Conservation (phyloP, 371 early-diverging fungal genomes). For the Actinomortierella ambigua region DNA sequence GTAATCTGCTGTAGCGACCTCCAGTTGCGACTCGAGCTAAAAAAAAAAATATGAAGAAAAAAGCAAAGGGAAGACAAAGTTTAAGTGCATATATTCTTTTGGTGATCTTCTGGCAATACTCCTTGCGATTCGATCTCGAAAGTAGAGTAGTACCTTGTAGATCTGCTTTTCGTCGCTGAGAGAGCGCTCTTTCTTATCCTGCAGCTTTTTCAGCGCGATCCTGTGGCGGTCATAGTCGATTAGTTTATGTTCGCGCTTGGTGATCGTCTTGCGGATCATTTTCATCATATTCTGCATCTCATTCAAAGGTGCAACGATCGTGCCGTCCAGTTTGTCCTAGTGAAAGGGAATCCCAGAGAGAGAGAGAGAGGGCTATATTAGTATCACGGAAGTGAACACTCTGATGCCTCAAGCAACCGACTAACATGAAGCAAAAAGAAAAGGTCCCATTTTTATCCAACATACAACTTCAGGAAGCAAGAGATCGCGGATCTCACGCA, state of each 20-base stretch:
- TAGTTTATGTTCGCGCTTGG: slow-evolving; percentile 83
- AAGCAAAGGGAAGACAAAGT: not conserved
- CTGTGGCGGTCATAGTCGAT: slow-evolving; percentile 86
- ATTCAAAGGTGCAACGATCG: slow-evolving; percentile 69
- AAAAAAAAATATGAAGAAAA: not conserved
- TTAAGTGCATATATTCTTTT: not conserved
- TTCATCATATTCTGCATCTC: slow-evolving; percentile 73
- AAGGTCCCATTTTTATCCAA: not conserved
- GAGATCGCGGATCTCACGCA: slow-evolving; percentile 64
- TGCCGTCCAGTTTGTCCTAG: slow-evolving; percentile 72
- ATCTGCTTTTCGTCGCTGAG: slow-evolving; percentile 77
- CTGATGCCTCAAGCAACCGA: not conserved
- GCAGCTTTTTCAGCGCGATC: slow-evolving; percentile 66
- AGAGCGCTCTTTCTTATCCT: slow-evolving; percentile 66
- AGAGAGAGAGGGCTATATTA: too few species aligned
- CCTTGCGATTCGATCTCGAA: not conserved
- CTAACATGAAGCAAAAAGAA: not conserved
- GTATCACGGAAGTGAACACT: too few species aligned
- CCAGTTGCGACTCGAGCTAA: slow-evolving; percentile 65
- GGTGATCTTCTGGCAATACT: not conserved
- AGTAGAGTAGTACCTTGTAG: slow-evolving; percentile 51
- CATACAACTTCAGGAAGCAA: slow-evolving; percentile 72
- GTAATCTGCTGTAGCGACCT: slow-evolving; percentile 78
- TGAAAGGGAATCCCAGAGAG: not conserved
- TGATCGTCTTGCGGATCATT: slow-evolving; percentile 70